A percentile compares a stretch with the other conserved stretches of the same genome.
Evolutionary conservation across 106 monocot species (phyloP).

Genomic region (Agapanthus africanus): DNA sequence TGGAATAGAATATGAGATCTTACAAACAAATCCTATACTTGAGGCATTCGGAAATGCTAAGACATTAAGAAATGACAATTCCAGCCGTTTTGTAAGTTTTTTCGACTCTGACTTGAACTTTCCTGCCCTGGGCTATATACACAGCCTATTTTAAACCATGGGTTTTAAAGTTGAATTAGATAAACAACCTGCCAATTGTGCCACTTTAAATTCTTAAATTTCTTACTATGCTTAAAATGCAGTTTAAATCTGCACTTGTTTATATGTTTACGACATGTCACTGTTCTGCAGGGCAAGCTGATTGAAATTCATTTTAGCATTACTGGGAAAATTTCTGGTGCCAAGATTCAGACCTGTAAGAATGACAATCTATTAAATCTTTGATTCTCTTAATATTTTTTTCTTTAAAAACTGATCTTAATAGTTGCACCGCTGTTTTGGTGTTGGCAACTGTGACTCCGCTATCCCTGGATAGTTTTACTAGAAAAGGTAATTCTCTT

Average conservation of each 20-base stretch:
- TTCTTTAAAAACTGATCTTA: slow-evolving; percentile 8
- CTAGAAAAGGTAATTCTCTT: slow-evolving; percentile 79
- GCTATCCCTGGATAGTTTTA: slow-evolving; percentile 43
- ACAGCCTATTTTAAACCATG: background rate
- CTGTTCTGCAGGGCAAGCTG: slow-evolving; percentile 70
- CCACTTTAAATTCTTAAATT: background rate
- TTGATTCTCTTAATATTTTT: background rate
- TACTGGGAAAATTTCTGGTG: slow-evolving; percentile 93
- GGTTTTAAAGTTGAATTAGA: background rate
- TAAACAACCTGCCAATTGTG: background rate
- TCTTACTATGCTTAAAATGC: background rate
- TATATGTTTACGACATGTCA: background rate
- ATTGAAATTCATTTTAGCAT: slow-evolving; percentile 93
- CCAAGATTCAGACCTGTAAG: slow-evolving; percentile 94
- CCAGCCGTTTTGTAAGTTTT: slow-evolving; percentile 88
- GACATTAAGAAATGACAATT: slow-evolving; percentile 75
- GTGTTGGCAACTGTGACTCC: background rate
- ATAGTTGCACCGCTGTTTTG: slow-evolving; percentile 12
- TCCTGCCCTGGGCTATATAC: background rate
- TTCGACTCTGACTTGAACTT: background rate
- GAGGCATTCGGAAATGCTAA: slow-evolving; percentile 95
- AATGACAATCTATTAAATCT: background rate
- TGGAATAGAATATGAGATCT: slow-evolving; percentile 51
- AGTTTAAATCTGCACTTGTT: background rate
- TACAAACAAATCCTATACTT: slow-evolving; percentile 56